A percentile compares a stretch with the other conserved stretches of the same genome.
These are phyloP conservation scores for Lentinula sp. DNA, from an alignment of 768 basidiomycete species.

Conservation along the genomic window DNA sequence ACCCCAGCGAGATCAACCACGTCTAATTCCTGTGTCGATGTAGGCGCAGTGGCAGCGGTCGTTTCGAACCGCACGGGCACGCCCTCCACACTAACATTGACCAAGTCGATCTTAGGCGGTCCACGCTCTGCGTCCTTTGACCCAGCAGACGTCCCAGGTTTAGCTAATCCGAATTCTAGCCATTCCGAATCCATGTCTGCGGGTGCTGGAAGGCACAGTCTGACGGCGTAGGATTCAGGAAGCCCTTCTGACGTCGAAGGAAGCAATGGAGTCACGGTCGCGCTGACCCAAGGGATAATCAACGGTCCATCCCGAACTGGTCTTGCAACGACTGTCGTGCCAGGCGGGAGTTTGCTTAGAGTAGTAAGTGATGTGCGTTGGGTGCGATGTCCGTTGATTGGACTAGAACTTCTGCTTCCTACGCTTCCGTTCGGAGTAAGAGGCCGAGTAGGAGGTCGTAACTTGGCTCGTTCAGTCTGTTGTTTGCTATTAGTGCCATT, in stretches of 20 bases:
- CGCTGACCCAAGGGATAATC: slow-evolving; percentile 55
- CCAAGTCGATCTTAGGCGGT: slow-evolving; percentile 45
- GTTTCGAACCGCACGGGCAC: slow-evolving; percentile 58
- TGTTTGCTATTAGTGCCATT: slow-evolving; percentile 11
- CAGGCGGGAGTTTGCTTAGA: slow-evolving; percentile 12
- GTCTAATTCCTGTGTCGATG: slow-evolving; percentile 25
- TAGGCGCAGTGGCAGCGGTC: slow-evolving; percentile 31
- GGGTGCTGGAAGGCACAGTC: slow-evolving; percentile 49
- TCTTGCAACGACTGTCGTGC: slow-evolving; percentile 14
- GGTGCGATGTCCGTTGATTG: slow-evolving; percentile 13
- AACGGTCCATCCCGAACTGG: slow-evolving; percentile 47
- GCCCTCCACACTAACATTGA: slow-evolving; percentile 58
- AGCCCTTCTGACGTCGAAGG: slow-evolving; percentile 14
- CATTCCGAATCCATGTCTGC: slow-evolving; percentile 57
- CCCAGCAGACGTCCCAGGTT: slow-evolving; percentile 18
- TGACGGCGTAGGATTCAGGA: slow-evolving; percentile 53
- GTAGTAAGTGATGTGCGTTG: slow-evolving; percentile 19
- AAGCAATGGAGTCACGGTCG: slow-evolving; percentile 46
- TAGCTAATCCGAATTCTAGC: slow-evolving; percentile 71
- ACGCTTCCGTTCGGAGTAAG: slow-evolving; percentile 29
- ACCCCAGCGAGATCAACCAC: not conserved
- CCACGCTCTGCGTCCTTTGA: slow-evolving; percentile 7
- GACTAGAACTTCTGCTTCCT: slow-evolving; percentile 6
- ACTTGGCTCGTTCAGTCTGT: slow-evolving; percentile 9
- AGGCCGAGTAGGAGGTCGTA: slow-evolving; percentile 20